phyloP scores from a whole-genome alignment of 345 rosid genomes.

The Boechera stricta region DNA sequence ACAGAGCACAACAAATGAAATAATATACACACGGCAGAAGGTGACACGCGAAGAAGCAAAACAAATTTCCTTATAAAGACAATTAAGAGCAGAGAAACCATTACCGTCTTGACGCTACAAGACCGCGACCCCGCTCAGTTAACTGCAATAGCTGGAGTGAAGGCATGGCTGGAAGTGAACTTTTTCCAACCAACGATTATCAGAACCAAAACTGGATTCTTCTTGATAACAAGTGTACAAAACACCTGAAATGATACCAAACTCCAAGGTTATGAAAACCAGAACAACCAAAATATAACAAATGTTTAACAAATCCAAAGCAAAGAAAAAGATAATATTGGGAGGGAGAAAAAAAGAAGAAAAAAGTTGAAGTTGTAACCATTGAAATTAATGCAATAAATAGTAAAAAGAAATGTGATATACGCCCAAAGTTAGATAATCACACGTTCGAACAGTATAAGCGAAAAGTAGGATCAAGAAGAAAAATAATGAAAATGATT shows the following conservation, averaged over 20 bases:
- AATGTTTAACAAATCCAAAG: not conserved
- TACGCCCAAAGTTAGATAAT: slow-evolving; percentile 2
- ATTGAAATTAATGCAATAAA: slow-evolving; percentile 16
- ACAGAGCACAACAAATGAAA: not conserved
- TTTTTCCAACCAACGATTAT: slow-evolving; percentile 26
- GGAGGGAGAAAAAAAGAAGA: not conserved
- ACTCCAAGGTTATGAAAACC: slow-evolving; percentile 13
- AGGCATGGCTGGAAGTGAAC: slow-evolving; percentile 63
- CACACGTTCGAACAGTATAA: slow-evolving; percentile 3
- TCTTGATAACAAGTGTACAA: slow-evolving; percentile 34
- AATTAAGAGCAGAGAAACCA: not conserved
- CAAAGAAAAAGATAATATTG: slow-evolving; percentile 13
- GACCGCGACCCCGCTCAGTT: slow-evolving; percentile 82
- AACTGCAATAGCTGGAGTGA: slow-evolving; percentile 87
- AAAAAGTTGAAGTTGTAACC: slow-evolving; percentile 11
- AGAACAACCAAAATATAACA: not conserved
- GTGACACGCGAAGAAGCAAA: not conserved
- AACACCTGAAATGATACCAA: slow-evolving; percentile 45
- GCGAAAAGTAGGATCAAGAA: not conserved
- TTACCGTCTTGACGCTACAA: slow-evolving; percentile 88
- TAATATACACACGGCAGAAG: not conserved
- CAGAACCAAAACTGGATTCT: slow-evolving; percentile 41
- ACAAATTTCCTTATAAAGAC: not conserved
- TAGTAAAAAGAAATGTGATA: slow-evolving; percentile 1
- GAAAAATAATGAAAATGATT: not conserved